Conservation (phyloP, 2,329 filamentous ascomycete species). For the Colletotrichum musae region DNA sequence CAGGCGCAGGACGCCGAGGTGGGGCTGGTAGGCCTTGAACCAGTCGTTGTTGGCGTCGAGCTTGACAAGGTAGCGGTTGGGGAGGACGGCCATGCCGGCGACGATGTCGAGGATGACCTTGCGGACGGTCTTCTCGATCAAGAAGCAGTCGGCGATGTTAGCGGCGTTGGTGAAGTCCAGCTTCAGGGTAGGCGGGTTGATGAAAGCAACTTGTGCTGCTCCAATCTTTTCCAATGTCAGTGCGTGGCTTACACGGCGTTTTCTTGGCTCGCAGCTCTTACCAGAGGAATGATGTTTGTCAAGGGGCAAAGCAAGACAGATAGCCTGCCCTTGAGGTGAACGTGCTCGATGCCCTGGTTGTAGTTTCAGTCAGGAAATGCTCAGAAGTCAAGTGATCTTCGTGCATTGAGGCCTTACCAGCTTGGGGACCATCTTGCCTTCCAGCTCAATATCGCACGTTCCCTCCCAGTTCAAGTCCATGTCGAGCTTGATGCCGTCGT, state of each 20-base stretch:
- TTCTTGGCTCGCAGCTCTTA: conserved; percentile 44
- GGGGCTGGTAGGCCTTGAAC: conserved; percentile 62
- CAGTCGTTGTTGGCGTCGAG: conserved; percentile 61
- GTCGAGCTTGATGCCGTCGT: conserved; percentile 62
- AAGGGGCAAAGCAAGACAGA: conserved; percentile 60
- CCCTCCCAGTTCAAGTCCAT: conserved; percentile 63
- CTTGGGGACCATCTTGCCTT: conserved; percentile 58
- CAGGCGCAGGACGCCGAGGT: conserved; percentile 58
- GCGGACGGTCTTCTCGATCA: conserved; percentile 59
- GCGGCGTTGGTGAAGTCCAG: conserved; percentile 64
- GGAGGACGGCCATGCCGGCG: conserved; percentile 60
- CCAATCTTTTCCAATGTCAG: conserved; percentile 55
- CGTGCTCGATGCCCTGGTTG: conserved; percentile 59
- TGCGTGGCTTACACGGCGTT: background rate
- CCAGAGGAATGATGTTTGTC: conserved; percentile 61
- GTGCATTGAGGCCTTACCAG: conserved; percentile 49
- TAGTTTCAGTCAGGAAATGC: conserved; percentile 20
- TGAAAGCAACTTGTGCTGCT: conserved; percentile 63
- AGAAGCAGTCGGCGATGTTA: conserved; percentile 57
- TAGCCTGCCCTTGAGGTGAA: conserved; percentile 60
- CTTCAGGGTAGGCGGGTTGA: conserved; percentile 61
- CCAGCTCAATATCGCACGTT: conserved; percentile 61
- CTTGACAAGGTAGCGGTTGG: conserved; percentile 65
- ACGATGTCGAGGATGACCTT: conserved; percentile 61
- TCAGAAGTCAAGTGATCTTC: background rate